Conservation (phyloP, 1,284 basidiomycete genomes). For the Cryptococcus sp. region DNA sequence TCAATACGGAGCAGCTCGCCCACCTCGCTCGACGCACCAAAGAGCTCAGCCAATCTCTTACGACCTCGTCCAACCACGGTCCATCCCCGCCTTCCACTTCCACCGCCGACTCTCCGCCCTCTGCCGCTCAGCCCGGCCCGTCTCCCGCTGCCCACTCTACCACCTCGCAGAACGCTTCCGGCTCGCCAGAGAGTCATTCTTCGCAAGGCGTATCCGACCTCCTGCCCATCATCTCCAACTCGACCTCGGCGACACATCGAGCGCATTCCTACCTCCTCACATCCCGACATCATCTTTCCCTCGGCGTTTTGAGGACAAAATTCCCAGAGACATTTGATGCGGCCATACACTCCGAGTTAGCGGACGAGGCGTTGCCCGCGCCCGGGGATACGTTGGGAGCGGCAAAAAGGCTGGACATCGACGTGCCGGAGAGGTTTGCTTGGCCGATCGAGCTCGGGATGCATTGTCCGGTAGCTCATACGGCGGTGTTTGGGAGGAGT, state of each 20-base stretch:
- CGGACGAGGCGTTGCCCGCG: slow-evolving; percentile 30
- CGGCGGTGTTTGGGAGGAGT: slow-evolving; percentile 35
- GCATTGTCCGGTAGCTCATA: slow-evolving; percentile 37
- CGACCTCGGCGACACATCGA: slow-evolving; percentile 17
- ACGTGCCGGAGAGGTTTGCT: slow-evolving; percentile 28
- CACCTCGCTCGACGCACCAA: slow-evolving; percentile 24
- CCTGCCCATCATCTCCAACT: slow-evolving; percentile 25
- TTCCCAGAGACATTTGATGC: slow-evolving; percentile 35
- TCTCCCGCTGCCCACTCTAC: slow-evolving; percentile 5
- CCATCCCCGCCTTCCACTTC: slow-evolving; percentile 11
- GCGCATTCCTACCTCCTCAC: slow-evolving; percentile 24
- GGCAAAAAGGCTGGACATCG: slow-evolving; percentile 33
- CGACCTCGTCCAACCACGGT: slow-evolving; percentile 2
- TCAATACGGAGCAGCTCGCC: slow-evolving; percentile 26
- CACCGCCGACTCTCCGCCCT: neutral
- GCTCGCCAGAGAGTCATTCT: slow-evolving; percentile 13
- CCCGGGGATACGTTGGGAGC: slow-evolving; percentile 33
- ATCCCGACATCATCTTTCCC: slow-evolving; percentile 33
- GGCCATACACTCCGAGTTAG: slow-evolving; percentile 33
- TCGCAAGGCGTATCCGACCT: slow-evolving; percentile 21
- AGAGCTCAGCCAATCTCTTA: slow-evolving; percentile 17
- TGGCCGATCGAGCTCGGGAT: slow-evolving; percentile 45
- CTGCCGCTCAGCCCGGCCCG: slow-evolving; percentile 4
- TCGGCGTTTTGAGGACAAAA: slow-evolving; percentile 18
- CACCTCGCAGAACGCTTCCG: slow-evolving; percentile 5